Percentiles rank a stretch among this genome's conserved stretches.
Conservation (phyloP, 352 stramenopile species). For the Pythium dissotocum region DNA sequence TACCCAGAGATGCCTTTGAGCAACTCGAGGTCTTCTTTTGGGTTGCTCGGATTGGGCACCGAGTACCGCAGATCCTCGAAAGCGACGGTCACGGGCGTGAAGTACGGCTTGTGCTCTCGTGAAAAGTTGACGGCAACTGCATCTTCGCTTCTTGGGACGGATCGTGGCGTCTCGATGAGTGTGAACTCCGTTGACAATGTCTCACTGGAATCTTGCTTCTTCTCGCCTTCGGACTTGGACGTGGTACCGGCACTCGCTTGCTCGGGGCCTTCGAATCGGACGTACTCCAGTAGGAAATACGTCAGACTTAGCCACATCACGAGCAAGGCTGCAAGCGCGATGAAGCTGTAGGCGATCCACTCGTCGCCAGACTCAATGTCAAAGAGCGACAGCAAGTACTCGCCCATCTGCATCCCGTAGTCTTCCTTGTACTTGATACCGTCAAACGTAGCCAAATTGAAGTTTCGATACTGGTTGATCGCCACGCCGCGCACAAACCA, state of each 20-base stretch:
- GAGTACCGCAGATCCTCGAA: slow-evolving; percentile 55
- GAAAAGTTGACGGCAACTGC: background rate
- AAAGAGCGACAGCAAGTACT: slow-evolving; percentile 28
- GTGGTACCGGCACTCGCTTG: background rate
- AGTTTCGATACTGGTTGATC: slow-evolving; percentile 34
- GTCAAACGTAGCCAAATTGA: slow-evolving; percentile 23
- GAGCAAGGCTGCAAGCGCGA: slow-evolving; percentile 28
- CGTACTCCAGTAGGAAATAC: slow-evolving; percentile 32
- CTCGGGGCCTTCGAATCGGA: slow-evolving; percentile 32
- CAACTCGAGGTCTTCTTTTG: slow-evolving; percentile 41
- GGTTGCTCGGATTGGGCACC: slow-evolving; percentile 29
- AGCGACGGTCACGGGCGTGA: slow-evolving; percentile 36
- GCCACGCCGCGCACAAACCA: slow-evolving; percentile 32
- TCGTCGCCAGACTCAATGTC: slow-evolving; percentile 12
- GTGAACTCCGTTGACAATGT: slow-evolving; percentile 11
- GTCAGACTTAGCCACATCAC: slow-evolving; percentile 30
- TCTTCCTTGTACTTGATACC: slow-evolving; percentile 32
- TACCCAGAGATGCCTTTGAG: slow-evolving; percentile 59
- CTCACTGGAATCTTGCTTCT: too few species aligned
- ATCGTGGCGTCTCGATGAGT: background rate
- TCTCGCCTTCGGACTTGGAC: too few species aligned
- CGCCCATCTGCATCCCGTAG: slow-evolving; percentile 22
- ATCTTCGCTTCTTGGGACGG: background rate
- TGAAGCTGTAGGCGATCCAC: slow-evolving; percentile 27
- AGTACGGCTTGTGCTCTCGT: background rate